Evolutionary conservation across 2,329 filamentous ascomycete species (phyloP).

Genomic region (Clonostachys solani): DNA sequence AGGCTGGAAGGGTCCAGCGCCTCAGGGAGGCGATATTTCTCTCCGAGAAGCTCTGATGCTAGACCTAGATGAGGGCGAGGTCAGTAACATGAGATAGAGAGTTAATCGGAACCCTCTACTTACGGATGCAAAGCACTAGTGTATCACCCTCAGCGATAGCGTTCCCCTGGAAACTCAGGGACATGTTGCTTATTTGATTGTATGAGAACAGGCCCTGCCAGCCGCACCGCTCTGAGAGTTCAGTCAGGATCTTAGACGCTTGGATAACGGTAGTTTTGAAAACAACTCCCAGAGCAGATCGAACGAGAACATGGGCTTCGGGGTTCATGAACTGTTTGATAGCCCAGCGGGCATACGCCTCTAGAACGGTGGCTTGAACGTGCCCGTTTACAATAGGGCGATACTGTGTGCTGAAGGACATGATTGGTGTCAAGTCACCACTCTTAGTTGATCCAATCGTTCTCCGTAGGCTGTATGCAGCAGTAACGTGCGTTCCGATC

Average conservation of each 20-base stretch:
- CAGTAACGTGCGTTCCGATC: background rate
- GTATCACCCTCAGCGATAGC: constrained; percentile 17
- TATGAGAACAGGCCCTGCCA: constrained; percentile 17
- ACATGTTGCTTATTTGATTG: constrained; percentile 15
- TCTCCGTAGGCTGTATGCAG: background rate
- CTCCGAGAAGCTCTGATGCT: constrained; percentile 15
- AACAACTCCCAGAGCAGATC: constrained; percentile 4
- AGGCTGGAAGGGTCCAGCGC: constrained; percentile 3
- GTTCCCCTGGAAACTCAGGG: constrained; percentile 10
- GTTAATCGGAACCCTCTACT: constrained; percentile 1
- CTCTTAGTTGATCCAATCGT: background rate
- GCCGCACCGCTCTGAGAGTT: constrained; percentile 17
- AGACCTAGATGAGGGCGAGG: constrained; percentile 7
- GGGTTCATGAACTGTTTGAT: constrained; percentile 11
- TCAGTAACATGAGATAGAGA: background rate
- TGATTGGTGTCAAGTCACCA: constrained; percentile 7
- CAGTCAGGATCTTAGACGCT: constrained; percentile 4
- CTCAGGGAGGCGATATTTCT: constrained; percentile 12
- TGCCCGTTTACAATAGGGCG: constrained; percentile 8
- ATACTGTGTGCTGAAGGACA: constrained; percentile 17
- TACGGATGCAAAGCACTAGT: constrained; percentile 18
- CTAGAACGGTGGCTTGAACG: constrained; percentile 3
- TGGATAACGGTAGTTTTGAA: constrained; percentile 6
- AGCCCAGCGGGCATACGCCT: constrained; percentile 8
- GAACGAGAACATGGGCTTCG: background rate